Conservation (phyloP, 352 stramenopile species). For the Hyaloperonospora arabidopsidis region DNA sequence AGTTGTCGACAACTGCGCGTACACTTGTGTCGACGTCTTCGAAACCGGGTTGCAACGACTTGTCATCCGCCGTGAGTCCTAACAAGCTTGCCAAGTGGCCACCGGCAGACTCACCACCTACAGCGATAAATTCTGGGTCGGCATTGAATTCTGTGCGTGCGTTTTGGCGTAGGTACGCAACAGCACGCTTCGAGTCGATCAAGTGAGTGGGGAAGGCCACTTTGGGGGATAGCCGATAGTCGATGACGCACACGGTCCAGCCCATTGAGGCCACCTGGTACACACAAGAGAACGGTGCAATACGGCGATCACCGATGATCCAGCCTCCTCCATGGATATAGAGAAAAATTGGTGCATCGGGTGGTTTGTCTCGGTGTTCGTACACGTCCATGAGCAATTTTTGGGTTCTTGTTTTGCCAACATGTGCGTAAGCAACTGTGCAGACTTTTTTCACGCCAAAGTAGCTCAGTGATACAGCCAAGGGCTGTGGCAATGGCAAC, state of each 20-base stretch:
- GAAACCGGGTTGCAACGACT: conserved; percentile 46
- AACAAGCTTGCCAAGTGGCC: conserved; percentile 48
- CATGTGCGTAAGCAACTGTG: conserved; percentile 44
- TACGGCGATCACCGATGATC: conserved; percentile 48
- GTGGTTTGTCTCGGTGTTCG: conserved; percentile 27
- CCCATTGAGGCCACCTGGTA: conserved; percentile 49
- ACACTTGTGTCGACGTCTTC: conserved; percentile 59
- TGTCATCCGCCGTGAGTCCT: conserved; percentile 39
- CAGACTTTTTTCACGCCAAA: conserved; percentile 34
- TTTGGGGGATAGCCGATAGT: conserved; percentile 60
- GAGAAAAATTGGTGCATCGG: conserved; percentile 55
- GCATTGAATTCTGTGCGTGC: conserved; percentile 28
- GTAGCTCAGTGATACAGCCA: conserved; percentile 39
- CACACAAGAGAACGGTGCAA: conserved; percentile 39
- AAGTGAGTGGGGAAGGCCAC: conserved; percentile 51
- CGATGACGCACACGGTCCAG: conserved; percentile 61
- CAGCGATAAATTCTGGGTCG: conserved; percentile 49
- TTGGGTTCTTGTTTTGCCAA: conserved; percentile 44
- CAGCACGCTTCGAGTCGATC: conserved; percentile 55
- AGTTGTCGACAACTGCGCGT: conserved; percentile 46
- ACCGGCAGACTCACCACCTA: conserved; percentile 53
- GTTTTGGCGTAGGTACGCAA: conserved; percentile 45
- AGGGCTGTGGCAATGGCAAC: conserved; percentile 42
- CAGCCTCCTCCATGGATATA: conserved; percentile 65
- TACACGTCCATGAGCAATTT: conserved; percentile 64